Evolutionary conservation across 441 rosid species (phyloP).

Genomic region (Populus trichocarpa): DNA sequence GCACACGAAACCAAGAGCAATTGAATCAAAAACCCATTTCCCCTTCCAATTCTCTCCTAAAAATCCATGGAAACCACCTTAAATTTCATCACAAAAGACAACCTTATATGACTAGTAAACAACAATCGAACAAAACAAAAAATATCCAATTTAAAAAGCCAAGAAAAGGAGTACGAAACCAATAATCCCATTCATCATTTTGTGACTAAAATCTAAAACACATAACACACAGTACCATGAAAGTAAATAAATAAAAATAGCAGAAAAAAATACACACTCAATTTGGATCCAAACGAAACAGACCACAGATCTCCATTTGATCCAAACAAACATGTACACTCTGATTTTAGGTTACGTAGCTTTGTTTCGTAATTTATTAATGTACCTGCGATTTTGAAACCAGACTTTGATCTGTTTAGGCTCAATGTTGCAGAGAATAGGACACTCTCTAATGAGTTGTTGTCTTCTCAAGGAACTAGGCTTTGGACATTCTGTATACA

Average conservation of each 20-base stretch:
- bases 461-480: slow-evolving; percentile 88
- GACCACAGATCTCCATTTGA: neutral
- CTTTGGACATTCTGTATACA: slow-evolving; percentile 86
- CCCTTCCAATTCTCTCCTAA: neutral
- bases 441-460: slow-evolving; percentile 86
- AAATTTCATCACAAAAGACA: neutral
- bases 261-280: neutral
- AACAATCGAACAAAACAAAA: neutral
- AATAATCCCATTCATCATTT: neutral
- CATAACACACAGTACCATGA: no score
- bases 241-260: neutral
- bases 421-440: slow-evolving; percentile 84
- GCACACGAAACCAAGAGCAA: neutral
- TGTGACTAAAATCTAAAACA: neutral
- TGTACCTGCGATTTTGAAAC: slow-evolving; percentile 93
- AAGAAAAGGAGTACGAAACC: neutral
- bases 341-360: neutral
- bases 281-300: neutral
- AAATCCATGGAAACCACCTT: neutral
- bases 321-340: neutral
- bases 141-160: neutral
- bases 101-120: neutral
- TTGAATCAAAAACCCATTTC: neutral
- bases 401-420: slow-evolving; percentile 97
- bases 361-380: neutral